Conservation (phyloP, 2,329 filamentous ascomycete species). For the Trichoderma atroviride region DNA sequence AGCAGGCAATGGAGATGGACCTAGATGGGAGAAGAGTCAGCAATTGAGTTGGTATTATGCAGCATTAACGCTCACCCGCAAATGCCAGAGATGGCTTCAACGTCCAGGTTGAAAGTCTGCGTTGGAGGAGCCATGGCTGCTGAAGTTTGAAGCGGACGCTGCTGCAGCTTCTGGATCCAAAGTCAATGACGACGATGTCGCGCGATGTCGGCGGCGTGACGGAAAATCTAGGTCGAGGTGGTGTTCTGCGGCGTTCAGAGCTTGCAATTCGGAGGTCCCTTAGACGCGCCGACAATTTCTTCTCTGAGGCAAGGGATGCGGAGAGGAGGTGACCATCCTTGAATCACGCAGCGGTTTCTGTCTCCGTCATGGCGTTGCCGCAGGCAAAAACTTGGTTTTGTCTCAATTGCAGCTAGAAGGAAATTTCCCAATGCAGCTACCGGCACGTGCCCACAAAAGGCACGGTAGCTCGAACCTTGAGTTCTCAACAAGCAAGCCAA, state of each 20-base stretch:
- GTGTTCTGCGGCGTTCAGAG: not conserved
- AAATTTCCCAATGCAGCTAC: conserved; percentile 18
- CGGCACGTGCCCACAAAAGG: conserved; percentile 12
- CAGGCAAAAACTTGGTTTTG: not conserved
- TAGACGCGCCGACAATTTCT: not conserved
- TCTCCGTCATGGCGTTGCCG: conserved; percentile 2
- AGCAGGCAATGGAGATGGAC: conserved; percentile 94
- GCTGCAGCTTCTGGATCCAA: not conserved
- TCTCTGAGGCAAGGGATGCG: conserved; percentile 1
- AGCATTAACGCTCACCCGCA: conserved; percentile 63
- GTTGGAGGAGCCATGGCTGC: conserved; percentile 58
- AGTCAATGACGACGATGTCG: conserved; percentile 14
- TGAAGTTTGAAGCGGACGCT: not conserved
- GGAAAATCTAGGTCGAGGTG: not conserved
- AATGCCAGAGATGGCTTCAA: conserved; percentile 90
- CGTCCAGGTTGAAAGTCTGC: conserved; percentile 69
- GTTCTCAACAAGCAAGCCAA: not conserved
- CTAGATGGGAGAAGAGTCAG: conserved; percentile 47
- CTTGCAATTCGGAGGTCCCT: not conserved
- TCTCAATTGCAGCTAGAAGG: conserved; percentile 11
- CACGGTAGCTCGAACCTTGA: not conserved
- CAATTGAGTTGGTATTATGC: not conserved
- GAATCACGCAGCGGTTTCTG: conserved; percentile 1
- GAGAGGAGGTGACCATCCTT: not conserved
- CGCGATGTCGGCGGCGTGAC: not conserved